Base-by-base conservation (phyloP, 2,329 filamentous ascomycete genomes). In the Alternaria sp. region DNA sequence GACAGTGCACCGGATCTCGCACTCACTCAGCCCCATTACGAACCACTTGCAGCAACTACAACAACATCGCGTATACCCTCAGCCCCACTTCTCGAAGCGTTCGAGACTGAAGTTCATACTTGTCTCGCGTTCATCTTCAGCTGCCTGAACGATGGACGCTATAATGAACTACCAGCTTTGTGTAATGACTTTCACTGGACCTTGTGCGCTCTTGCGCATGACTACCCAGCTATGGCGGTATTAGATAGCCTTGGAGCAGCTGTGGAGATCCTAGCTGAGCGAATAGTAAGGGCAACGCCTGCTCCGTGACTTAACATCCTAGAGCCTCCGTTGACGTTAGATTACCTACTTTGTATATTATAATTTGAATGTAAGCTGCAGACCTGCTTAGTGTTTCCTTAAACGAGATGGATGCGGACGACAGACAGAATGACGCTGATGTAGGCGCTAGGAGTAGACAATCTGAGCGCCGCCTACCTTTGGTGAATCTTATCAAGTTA, bases 241-340 rank as follows among this genome's bases (percentile, higher is more conserved):
- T 46, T 63, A 28, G 17, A 40, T 7, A 56, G 47, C 32, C 59
- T 61, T 17, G 44, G 47, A 5, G 36, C 43, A 40, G 43, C 40
- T 47, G 51, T 64, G 2, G 64, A 61, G 40, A 40, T 61, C 28
- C 57, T 60, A 13, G 50, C 49, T 30, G 50, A 56, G 57, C 43
- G 50, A 1, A 47, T 55, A 30, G n/a, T 60, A 19, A 28, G 30
- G 1, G 13, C 49, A 1, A 28, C 32, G 15, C 7, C 36, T 44
- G 32, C 32, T 52, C 19, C 49, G 17, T 60, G 40, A 30, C 10
- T 55, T 45, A 7, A n/a, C 23, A 9, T 1, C 4, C 36, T 17
- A 17, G 36, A 40, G 36, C 36, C 0, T 40, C 1, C 36, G 8
- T 40, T 40, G 9, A 17, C 36, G 0, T 40, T 40, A 40, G 36